Conservation (phyloP, 129 eudicot species). For the Oenanthe sinensis region DNA sequence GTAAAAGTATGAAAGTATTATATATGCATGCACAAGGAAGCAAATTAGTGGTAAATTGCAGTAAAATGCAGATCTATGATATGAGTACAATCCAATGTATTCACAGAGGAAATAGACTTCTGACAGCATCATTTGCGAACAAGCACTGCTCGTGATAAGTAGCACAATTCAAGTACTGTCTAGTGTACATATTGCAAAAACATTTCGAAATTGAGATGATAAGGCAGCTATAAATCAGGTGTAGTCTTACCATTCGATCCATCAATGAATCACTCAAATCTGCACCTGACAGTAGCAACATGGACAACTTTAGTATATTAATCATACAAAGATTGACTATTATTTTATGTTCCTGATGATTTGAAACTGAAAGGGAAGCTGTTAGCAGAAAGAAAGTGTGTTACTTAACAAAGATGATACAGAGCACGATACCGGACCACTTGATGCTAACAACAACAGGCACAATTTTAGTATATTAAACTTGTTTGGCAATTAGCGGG, state of each 20-base stretch:
- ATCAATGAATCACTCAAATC: conserved; percentile 93
- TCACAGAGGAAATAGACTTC: not conserved
- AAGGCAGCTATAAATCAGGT: not conserved
- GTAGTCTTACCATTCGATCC: conserved; percentile 86
- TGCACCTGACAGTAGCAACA: conserved; percentile 48
- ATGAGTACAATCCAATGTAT: not conserved
- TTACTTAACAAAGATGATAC: too few species aligned
- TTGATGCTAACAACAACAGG: too few species aligned
- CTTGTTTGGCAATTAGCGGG: too few species aligned
- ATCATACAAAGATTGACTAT: not conserved
- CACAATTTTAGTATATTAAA: too few species aligned
- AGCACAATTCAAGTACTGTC: conserved; percentile 14
- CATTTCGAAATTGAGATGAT: not conserved
- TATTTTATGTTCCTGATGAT: too few species aligned
- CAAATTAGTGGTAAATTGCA: not conserved
- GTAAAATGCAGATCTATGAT: not conserved
- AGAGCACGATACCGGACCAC: too few species aligned
- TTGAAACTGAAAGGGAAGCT: not conserved
- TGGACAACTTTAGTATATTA: not conserved
- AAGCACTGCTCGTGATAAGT: not conserved
- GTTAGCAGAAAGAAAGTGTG: not conserved
- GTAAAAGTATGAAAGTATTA: not conserved
- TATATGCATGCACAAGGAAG: not conserved
- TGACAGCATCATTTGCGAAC: not conserved
- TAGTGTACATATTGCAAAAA: not conserved